phyloP scores from a whole-genome alignment of 192 early-diverging fungal genomes.

The Entrophospora sp. region DNA sequence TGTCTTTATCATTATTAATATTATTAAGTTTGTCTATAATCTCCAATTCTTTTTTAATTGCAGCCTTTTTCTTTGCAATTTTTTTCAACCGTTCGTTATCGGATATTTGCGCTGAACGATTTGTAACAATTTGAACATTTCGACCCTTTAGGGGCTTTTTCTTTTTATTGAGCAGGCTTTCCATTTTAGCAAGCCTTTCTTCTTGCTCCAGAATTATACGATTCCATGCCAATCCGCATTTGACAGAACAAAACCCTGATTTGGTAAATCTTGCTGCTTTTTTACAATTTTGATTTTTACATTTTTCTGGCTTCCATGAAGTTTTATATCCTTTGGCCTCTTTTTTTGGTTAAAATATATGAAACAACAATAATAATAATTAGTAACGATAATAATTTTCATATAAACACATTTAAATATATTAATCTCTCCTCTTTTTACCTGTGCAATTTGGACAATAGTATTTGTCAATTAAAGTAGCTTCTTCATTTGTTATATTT shows the following conservation, averaged over 20 bases:
- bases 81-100: constrained; percentile 22
- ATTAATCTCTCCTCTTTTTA: constrained; percentile 17
- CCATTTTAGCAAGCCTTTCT: constrained; percentile 17
- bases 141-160: neutral
- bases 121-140: neutral
- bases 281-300: constrained; percentile 35
- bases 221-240: constrained; percentile 40
- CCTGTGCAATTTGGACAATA: constrained; percentile 55
- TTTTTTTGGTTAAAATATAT: neutral
- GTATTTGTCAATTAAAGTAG: constrained; percentile 50
- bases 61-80: constrained; percentile 15
- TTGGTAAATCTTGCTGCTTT: constrained; percentile 28
- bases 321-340: constrained; percentile 38
- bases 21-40: constrained; percentile 23
- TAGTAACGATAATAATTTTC: neutral
- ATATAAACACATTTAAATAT: neutral
- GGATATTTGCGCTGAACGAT: constrained; percentile 19
- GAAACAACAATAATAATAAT: neutral
- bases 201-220: constrained; percentile 35
- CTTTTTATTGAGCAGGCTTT: neutral
- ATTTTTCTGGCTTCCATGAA: constrained; percentile 37
- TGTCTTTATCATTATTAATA: constrained; percentile 17
- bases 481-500: constrained; percentile 45
- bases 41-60: constrained; percentile 23
- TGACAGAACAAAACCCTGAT: constrained; percentile 45